These are phyloP conservation scores for Eucommia ulmoides DNA, from an alignment of 257 asterid genomes.

Conservation along the genomic window DNA sequence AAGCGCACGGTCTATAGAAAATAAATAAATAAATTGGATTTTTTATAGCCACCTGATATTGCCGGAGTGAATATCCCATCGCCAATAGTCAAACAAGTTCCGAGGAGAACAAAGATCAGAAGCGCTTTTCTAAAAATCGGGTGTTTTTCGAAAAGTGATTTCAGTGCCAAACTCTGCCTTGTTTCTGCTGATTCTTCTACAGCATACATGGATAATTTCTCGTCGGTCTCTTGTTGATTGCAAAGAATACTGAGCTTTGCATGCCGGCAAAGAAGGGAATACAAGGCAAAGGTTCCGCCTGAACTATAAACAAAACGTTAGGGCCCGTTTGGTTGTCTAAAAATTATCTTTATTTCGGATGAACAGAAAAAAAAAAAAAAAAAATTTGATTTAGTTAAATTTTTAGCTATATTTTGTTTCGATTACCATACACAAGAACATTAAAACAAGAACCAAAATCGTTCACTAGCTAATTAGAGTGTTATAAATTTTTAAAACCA, in stretches of 20 bases:
- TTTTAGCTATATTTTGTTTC: too few species aligned
- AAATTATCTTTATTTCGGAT: too few species aligned
- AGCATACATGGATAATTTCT: constrained; percentile 21
- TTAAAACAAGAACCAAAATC: too few species aligned
- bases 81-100: constrained; percentile 34
- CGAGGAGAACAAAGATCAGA: constrained; percentile 27
- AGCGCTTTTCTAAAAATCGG: constrained; percentile 17
- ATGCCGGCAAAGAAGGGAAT: constrained; percentile 36
- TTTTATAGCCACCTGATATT: constrained; percentile 35
- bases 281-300: constrained; percentile 40
- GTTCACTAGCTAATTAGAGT: too few species aligned
- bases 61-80: constrained; percentile 37
- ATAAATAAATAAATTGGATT: too few species aligned
- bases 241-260: constrained; percentile 31
- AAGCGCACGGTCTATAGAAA: background rate
- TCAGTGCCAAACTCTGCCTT: constrained; percentile 12
- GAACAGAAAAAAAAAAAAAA: too few species aligned
- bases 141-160: constrained; percentile 22
- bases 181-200: constrained; percentile 15
- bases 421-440: too few species aligned
- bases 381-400: too few species aligned
- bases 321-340: too few species aligned
- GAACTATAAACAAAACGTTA: constrained; percentile 3
- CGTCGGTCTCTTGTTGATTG: constrained; percentile 27
- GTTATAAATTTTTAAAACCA: too few species aligned